Evolutionary conservation across 176 grass and related monocot species (phyloP).

Genomic region (Cymbopogon citratus): DNA sequence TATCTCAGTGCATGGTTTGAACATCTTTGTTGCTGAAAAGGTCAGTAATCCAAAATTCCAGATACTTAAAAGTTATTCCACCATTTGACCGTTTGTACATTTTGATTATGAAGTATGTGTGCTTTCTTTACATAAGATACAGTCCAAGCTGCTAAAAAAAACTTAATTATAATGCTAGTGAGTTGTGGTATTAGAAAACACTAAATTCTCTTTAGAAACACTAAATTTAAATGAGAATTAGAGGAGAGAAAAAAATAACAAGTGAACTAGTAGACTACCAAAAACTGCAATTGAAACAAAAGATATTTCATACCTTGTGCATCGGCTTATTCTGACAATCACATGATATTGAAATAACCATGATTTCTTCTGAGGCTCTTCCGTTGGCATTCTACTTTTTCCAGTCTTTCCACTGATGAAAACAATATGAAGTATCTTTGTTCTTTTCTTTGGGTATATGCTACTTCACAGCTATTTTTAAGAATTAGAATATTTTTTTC

Average conservation of each 20-base stretch:
- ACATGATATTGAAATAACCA: not conserved
- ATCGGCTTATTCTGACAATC: not conserved
- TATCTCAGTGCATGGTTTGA: conserved; percentile 96
- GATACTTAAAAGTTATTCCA: not conserved
- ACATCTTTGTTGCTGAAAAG: conserved; percentile 98
- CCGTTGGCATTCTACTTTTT: not conserved
- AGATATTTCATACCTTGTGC: not conserved
- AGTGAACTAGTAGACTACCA: not conserved
- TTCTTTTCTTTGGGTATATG: not conserved
- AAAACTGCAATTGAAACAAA: not conserved
- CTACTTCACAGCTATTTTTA: not conserved
- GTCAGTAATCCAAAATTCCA: conserved; percentile 49
- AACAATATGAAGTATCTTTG: not conserved
- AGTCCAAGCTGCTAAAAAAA: not conserved
- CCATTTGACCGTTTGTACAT: conserved; percentile 11
- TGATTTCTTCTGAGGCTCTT: not conserved
- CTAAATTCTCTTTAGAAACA: not conserved
- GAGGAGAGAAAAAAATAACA: not conserved
- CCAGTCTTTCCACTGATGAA: not conserved
- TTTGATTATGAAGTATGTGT: not conserved
- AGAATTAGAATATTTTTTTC: not conserved
- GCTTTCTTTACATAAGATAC: conserved; percentile 7
- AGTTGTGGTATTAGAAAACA: not conserved
- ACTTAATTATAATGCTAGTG: not conserved
- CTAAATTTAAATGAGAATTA: not conserved